phyloP scores from a whole-genome alignment of 2,329 filamentous ascomycete species.

The Westerdykella ornata region DNA sequence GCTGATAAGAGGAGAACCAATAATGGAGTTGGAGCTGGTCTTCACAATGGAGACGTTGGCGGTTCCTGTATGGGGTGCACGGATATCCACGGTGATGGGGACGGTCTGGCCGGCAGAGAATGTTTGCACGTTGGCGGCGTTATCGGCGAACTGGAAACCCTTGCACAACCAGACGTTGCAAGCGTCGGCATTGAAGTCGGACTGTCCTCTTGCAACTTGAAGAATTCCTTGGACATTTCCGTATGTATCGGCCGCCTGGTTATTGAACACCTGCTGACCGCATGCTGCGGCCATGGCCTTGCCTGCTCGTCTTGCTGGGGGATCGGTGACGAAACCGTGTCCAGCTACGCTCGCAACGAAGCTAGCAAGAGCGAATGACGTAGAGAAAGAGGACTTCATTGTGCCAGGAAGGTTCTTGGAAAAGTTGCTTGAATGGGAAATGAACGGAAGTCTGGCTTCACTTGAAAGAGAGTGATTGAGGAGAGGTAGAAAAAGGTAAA shows the following conservation, averaged over 20 bases:
- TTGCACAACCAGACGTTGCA: constrained; percentile 54
- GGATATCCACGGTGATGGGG: constrained; percentile 43
- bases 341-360: constrained; percentile 44
- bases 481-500: constrained; percentile 29
- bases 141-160: constrained; percentile 53
- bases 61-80: constrained; percentile 49
- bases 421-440: constrained; percentile 12
- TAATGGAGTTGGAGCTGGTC: constrained; percentile 46
- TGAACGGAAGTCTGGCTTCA: constrained; percentile 31
- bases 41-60: constrained; percentile 56
- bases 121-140: constrained; percentile 46
- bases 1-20: constrained; percentile 49
- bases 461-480: constrained; percentile 15
- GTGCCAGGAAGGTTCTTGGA: constrained; percentile 17
- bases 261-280: constrained; percentile 50
- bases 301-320: constrained; percentile 47
- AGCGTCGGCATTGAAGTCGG: constrained; percentile 42
- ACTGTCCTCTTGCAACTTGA: constrained; percentile 44
- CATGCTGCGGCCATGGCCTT: constrained; percentile 48
- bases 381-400: constrained; percentile 40
- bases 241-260: constrained; percentile 49
- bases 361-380: constrained; percentile 39
- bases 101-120: constrained; percentile 48
- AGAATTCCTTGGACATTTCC: constrained; percentile 53
- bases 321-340: constrained; percentile 50